These are phyloP conservation scores for Linum tenue DNA, from an alignment of 345 rosid species.

Conservation along the genomic window DNA sequence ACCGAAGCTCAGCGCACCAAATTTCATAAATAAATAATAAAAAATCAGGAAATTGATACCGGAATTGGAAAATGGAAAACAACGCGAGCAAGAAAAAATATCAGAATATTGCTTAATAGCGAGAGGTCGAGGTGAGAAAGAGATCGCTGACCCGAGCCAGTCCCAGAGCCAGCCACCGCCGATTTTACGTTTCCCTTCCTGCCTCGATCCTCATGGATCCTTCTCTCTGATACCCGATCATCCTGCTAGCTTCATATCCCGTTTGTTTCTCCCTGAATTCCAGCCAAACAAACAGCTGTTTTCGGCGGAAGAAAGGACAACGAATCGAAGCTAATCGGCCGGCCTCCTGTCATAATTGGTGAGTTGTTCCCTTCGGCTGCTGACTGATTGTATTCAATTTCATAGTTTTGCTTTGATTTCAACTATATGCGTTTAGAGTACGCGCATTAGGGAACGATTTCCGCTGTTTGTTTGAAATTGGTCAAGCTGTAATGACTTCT, in stretches of 20 bases:
- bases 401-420: too few species aligned
- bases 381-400: background rate
- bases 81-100: too few species aligned
- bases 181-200: background rate
- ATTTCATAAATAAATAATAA: too few species aligned
- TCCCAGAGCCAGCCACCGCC: too few species aligned
- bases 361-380: background rate
- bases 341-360: background rate
- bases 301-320: background rate
- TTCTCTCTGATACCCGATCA: background rate
- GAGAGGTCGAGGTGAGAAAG: background rate
- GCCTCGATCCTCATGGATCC: background rate
- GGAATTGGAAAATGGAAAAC: too few species aligned
- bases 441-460: background rate
- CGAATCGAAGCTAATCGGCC: too few species aligned
- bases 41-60: too few species aligned
- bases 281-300: background rate
- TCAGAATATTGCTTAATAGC: background rate
- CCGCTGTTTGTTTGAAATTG: background rate
- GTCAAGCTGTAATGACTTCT: background rate
- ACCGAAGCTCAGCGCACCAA: too few species aligned
- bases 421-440: background rate
- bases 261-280: too few species aligned
- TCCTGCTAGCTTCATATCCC: too few species aligned
- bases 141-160: too few species aligned